Percentiles rank a stretch among this genome's conserved stretches.
Conservation (phyloP, 495 filamentous ascomycete genomes). For the Aspergillus funiculosus region DNA sequence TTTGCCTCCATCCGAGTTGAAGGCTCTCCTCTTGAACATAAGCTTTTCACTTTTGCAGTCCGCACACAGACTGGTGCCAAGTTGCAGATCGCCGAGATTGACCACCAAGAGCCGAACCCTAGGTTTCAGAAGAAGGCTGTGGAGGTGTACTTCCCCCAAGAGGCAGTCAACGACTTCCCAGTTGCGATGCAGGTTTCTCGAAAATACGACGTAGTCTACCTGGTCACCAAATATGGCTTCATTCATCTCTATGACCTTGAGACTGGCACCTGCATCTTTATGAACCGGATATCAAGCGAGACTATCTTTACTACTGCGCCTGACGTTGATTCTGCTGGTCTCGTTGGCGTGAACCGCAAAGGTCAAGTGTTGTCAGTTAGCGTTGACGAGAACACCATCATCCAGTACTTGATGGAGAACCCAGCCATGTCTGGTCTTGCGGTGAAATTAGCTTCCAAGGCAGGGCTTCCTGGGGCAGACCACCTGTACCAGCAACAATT, state of each 20-base stretch:
- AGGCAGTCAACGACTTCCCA: constrained; percentile 93
- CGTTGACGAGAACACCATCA: constrained; percentile 82
- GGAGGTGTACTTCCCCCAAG: constrained; percentile 93
- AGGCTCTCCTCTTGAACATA: constrained; percentile 81
- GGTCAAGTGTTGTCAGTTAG: constrained; percentile 92
- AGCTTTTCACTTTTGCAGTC: constrained; percentile 95
- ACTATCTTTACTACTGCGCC: constrained; percentile 93
- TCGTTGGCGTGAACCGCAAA: constrained; percentile 94
- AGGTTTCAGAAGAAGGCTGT: constrained; percentile 90
- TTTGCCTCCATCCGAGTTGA: constrained; percentile 88
- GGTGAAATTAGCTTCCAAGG: constrained; percentile 90
- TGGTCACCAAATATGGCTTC: constrained; percentile 98
- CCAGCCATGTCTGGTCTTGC: constrained; percentile 86
- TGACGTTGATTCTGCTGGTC: constrained; percentile 77
- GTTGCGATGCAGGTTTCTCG: constrained; percentile 96
- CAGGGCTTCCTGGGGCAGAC: constrained; percentile 89
- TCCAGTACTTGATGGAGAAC: constrained; percentile 92
- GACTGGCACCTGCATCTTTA: constrained; percentile 95
- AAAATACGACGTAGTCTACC: constrained; percentile 91
- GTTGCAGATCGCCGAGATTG: constrained; percentile 96
- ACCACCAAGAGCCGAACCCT: constrained; percentile 82
- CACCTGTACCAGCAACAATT: constrained; percentile 92
- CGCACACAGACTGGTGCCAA: constrained; percentile 83
- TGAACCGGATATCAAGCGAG: constrained; percentile 99
- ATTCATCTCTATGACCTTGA: constrained; percentile 98